Evolutionary conservation across 1,139 yeast species (phyloP), one percentile per base, ranked within the genome.

Genomic region (Lodderomyces oxycetoniae): DNA sequence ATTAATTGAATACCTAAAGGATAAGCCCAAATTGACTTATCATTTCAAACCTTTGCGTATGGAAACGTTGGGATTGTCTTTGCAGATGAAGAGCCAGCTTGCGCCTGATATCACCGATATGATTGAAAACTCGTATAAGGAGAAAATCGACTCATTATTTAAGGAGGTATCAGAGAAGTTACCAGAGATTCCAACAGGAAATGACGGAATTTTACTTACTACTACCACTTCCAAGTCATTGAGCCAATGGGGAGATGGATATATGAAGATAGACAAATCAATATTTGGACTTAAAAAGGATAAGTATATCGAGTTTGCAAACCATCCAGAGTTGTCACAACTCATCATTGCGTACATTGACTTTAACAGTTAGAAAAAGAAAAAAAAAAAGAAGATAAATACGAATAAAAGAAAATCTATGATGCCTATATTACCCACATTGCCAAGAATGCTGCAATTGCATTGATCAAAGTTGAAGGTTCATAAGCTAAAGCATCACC

Each of bases 371-470:
- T 22, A 12, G 20, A 11, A n/a, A 10, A 12, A 7, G 9, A n/a
- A 20, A 20, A 8, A 9, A 20, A n/a, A 9, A 20, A n/a, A 24
- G 7, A 24, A 12, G 12, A 24, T 24, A 24, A 12, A 24, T 6
- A 24, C n/a, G 6, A 10, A 24, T 7, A 12, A 24, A 24, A 19
- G 10, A 19, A 19, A 19, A 19, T 19, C 10, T 10, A 19, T 7
- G 22, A 19, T 19, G 10, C 7, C 10, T 31, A 31, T 21, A 30
- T 17, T 19, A 52, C 40, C 37, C 52, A 41, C 36, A 47, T 40
- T 40, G 49, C 42, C 37, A 52, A 44, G 34, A 50, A 23, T 28
- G 47, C 43, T 35, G 48, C 44, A 37, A 45, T 34, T 34, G 42
- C 16, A 34, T 35, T 31, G 38, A 47, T 38, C 13, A 48, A 30